These are phyloP conservation scores for Fusarium sp. DNA, from an alignment of 2,329 filamentous ascomycete genomes.

Conservation along the genomic window DNA sequence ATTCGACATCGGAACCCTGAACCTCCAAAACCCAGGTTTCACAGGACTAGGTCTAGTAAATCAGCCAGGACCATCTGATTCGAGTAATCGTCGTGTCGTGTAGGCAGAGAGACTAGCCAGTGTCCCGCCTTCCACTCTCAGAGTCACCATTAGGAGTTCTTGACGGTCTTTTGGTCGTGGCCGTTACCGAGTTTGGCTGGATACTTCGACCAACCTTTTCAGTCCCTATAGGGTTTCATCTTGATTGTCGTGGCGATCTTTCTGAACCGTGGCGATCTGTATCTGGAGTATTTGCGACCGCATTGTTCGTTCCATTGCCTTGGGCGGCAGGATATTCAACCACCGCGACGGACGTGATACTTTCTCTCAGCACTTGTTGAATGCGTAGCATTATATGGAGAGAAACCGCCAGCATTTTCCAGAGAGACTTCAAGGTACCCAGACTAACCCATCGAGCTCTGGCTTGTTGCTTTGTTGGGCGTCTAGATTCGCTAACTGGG, in stretches of 20 bases:
- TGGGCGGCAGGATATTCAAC: not conserved
- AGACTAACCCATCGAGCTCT: not conserved
- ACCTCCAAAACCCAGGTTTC: conserved; percentile 54
- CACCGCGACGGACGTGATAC: not conserved
- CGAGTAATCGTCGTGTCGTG: conserved; percentile 32
- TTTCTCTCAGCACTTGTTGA: not conserved
- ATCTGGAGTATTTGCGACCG: not conserved
- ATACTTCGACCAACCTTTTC: not conserved
- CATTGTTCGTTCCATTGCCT: not conserved
- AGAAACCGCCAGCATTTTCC: not conserved
- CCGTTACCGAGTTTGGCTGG: not conserved
- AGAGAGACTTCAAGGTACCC: not conserved
- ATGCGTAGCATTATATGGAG: not conserved
- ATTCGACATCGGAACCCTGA: conserved; percentile 67
- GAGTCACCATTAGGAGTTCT: not conserved
- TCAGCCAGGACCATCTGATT: conserved; percentile 28
- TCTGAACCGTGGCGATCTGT: not conserved
- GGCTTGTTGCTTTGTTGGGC: not conserved
- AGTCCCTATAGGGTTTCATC: not conserved
- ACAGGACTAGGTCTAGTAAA: conserved; percentile 32
- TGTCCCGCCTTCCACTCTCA: not conserved
- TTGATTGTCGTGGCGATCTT: not conserved
- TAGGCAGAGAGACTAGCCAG: conserved; percentile 10
- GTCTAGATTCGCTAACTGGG: not conserved
- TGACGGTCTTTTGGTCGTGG: not conserved